Percentiles rank a stretch among this genome's conserved stretches.
Evolutionary conservation across 1,284 basidiomycete genomes (phyloP).

Genomic region (Waitea zeae): DNA sequence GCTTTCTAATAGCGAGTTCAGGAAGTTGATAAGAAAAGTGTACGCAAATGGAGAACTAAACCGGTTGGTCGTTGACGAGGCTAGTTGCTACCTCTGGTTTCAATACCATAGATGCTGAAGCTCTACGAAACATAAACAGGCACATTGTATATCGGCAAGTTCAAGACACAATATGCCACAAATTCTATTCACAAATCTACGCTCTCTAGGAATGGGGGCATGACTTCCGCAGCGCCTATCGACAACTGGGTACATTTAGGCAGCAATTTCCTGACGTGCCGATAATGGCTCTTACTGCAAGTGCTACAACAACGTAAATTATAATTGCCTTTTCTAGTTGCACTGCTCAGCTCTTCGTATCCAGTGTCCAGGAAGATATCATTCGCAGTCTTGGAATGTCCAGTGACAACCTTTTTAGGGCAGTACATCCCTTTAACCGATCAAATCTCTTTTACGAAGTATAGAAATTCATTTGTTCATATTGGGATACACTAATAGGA

Average conservation of each 20-base stretch:
- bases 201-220: slow-evolving; percentile 65
- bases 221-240: slow-evolving; percentile 61
- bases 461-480: slow-evolving; percentile 6
- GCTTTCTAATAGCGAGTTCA: slow-evolving; percentile 37
- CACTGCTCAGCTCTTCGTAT: background rate
- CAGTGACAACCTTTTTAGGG: slow-evolving; percentile 34
- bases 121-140: slow-evolving; percentile 20
- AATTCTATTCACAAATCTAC: background rate
- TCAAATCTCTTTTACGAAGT: slow-evolving; percentile 73
- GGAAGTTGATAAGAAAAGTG: slow-evolving; percentile 28
- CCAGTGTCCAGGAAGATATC: slow-evolving; percentile 59
- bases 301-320: slow-evolving; percentile 43
- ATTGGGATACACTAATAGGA: background rate
- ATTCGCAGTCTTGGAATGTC: slow-evolving; percentile 44
- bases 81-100: slow-evolving; percentile 9
- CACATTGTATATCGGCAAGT: slow-evolving; percentile 71
- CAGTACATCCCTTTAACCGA: slow-evolving; percentile 67
- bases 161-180: background rate
- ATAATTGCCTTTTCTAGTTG: slow-evolving; percentile 1
- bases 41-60: slow-evolving; percentile 41
- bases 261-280: slow-evolving; percentile 52
- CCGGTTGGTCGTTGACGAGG: slow-evolving; percentile 70
- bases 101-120: background rate
- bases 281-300: slow-evolving; percentile 74
- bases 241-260: slow-evolving; percentile 55